A percentile compares a stretch with the other conserved stretches of the same genome.
Conservation (phyloP, 2,329 filamentous ascomycete species). For the Penicillium rolfsii region DNA sequence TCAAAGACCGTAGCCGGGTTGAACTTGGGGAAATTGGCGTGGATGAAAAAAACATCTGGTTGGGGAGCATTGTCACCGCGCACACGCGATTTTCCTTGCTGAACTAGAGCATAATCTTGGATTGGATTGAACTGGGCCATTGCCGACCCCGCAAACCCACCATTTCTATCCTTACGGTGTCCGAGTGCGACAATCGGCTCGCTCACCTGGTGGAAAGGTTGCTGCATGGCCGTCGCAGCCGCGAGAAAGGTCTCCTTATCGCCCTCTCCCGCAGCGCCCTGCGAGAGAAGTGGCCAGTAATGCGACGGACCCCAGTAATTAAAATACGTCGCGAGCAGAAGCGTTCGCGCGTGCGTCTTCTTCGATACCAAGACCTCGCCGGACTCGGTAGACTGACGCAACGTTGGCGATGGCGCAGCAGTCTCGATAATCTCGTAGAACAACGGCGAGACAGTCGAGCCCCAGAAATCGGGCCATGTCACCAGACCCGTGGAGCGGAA, state of each 20-base stretch:
- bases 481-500: conserved; percentile 47
- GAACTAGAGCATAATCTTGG: conserved; percentile 37
- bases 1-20: conserved; percentile 44
- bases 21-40: conserved; percentile 47
- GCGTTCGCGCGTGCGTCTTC: conserved; percentile 49
- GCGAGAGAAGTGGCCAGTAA: conserved; percentile 52
- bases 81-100: conserved; percentile 34
- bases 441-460: conserved; percentile 45
- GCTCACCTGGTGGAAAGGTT: conserved; percentile 50
- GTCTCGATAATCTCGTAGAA: conserved; percentile 52
- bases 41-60: conserved; percentile 46
- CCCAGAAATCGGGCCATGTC: conserved; percentile 45
- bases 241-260: conserved; percentile 57
- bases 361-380: conserved; percentile 57
- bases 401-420: conserved; percentile 34
- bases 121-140: conserved; percentile 47
- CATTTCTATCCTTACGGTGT: conserved; percentile 29
- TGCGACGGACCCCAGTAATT: conserved; percentile 58
- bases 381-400: conserved; percentile 50
- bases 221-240: conserved; percentile 46
- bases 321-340: conserved; percentile 59
- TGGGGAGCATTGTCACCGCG: conserved; percentile 35
- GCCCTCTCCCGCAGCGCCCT: conserved; percentile 50
- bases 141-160: conserved; percentile 41
- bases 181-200: conserved; percentile 42